Evolutionary conservation across 352 stramenopile genomes (phyloP).

Genomic region (Phytophthora meadii): DNA sequence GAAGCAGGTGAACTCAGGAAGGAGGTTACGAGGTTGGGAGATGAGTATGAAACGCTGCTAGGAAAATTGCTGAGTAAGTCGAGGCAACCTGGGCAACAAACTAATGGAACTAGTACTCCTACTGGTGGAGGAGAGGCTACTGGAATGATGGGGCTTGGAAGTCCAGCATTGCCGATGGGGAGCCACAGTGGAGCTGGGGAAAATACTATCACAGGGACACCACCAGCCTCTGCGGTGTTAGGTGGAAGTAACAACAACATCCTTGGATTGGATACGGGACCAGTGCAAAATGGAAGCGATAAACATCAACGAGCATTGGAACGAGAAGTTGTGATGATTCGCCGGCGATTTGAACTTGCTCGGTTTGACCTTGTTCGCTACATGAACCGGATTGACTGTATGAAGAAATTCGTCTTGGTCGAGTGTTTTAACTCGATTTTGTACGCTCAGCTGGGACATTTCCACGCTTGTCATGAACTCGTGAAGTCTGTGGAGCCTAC

Average conservation of each 20-base stretch:
- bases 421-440: constrained; percentile 88
- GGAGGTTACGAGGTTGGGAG: constrained; percentile 67
- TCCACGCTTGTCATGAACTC: constrained; percentile 83
- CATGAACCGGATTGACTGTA: constrained; percentile 82
- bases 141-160: constrained; percentile 33
- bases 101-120: constrained; percentile 35
- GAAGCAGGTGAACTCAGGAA: constrained; percentile 73
- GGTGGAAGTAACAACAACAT: constrained; percentile 31
- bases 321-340: constrained; percentile 65
- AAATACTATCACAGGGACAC: constrained; percentile 20
- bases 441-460: constrained; percentile 83
- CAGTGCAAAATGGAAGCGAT: constrained; percentile 25
- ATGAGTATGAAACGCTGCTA: constrained; percentile 85
- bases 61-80: constrained; percentile 84
- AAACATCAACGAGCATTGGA: constrained; percentile 66
- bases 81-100: constrained; percentile 35
- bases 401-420: constrained; percentile 87
- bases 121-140: constrained; percentile 26
- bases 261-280: constrained; percentile 17
- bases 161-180: constrained; percentile 24
- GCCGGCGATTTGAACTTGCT: constrained; percentile 80
- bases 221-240: constrained; percentile 20
- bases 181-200: constrained; percentile 25
- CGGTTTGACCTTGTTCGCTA: constrained; percentile 88
- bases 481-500: constrained; percentile 79